phyloP scores from a whole-genome alignment of 169 alveolate genomes.

The Plasmodium gaboni region DNA sequence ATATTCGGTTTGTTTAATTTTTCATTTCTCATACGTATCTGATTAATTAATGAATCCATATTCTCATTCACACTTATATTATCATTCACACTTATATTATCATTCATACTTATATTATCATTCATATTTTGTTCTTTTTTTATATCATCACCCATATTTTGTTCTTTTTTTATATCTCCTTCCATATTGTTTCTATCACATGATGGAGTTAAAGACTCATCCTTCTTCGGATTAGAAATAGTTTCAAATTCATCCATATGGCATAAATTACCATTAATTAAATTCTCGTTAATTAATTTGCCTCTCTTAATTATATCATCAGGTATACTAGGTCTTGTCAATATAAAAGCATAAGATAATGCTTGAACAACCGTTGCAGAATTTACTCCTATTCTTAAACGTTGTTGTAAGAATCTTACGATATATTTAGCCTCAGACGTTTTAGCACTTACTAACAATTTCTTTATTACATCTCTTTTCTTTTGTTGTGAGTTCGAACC shows the following conservation, averaged over 20 bases:
- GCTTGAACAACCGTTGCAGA: conserved; percentile 95
- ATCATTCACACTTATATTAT: neutral
- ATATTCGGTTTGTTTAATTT: conserved; percentile 67
- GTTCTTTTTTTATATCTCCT: neutral
- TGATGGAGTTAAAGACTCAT: too few species aligned
- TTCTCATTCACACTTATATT: neutral
- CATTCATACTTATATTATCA: conserved; percentile 25
- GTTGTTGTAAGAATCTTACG: conserved; percentile 95
- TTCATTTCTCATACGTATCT: conserved; percentile 43
- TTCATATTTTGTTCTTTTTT: conserved; percentile 10
- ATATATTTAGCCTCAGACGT: conserved; percentile 95
- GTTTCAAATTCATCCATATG: neutral
- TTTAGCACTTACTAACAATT: conserved; percentile 93
- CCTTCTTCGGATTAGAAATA: too few species aligned
- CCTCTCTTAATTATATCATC: conserved; percentile 48
- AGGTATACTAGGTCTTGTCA: conserved; percentile 81
- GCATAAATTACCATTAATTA: conserved; percentile 6
- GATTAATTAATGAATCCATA: conserved; percentile 16
- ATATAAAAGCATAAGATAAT: conserved; percentile 87
- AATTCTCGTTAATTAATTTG: conserved; percentile 32
- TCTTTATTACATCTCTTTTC: conserved; percentile 88
- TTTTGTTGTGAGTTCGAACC: conserved; percentile 85
- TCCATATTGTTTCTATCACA: too few species aligned
- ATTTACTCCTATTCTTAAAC: conserved; percentile 96
- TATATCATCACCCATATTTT: too few species aligned